Evolutionary conservation across 2,329 filamentous ascomycete species (phyloP).

Genomic region (Amauroascus niger): DNA sequence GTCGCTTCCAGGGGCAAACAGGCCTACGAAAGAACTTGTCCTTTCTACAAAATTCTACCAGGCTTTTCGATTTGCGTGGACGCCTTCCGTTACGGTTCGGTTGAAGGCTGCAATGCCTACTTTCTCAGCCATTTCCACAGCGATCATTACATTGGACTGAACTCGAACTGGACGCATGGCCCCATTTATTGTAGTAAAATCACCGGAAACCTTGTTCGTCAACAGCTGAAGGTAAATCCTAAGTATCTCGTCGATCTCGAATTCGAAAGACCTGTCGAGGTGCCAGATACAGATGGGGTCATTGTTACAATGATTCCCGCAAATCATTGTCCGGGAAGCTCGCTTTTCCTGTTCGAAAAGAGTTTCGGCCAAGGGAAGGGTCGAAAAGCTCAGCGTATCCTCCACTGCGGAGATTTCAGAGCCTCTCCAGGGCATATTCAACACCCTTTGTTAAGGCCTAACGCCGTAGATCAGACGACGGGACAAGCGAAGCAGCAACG

Average conservation of each 20-base stretch:
- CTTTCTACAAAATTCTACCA: constrained; percentile 97
- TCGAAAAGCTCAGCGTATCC: constrained; percentile 60
- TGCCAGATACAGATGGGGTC: constrained; percentile 73
- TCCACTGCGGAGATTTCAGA: constrained; percentile 94
- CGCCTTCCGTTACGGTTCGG: constrained; percentile 88
- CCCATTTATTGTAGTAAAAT: constrained; percentile 94
- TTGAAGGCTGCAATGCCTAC: constrained; percentile 85
- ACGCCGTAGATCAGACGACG: constrained; percentile 58
- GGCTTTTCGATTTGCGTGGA: constrained; percentile 90
- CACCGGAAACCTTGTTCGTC: constrained; percentile 78
- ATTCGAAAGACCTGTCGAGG: constrained; percentile 68
- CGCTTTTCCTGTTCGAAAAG: constrained; percentile 88
- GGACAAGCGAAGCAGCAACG: constrained; percentile 69
- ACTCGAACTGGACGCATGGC: constrained; percentile 78
- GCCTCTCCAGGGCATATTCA: constrained; percentile 75
- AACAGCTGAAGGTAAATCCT: constrained; percentile 73
- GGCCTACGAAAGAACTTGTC: constrained; percentile 80
- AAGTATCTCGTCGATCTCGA: constrained; percentile 79
- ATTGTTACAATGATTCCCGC: constrained; percentile 89
- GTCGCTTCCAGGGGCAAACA: constrained; percentile 69
- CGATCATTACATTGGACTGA: constrained; percentile 90
- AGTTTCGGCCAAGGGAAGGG: constrained; percentile 50
- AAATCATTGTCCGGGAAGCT: constrained; percentile 94
- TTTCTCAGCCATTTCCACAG: constrained; percentile 98
- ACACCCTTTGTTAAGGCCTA: constrained; percentile 71